These are phyloP conservation scores for Bimuria novae-zelandiae DNA, from an alignment of 2,329 filamentous ascomycete genomes.

Conservation along the genomic window DNA sequence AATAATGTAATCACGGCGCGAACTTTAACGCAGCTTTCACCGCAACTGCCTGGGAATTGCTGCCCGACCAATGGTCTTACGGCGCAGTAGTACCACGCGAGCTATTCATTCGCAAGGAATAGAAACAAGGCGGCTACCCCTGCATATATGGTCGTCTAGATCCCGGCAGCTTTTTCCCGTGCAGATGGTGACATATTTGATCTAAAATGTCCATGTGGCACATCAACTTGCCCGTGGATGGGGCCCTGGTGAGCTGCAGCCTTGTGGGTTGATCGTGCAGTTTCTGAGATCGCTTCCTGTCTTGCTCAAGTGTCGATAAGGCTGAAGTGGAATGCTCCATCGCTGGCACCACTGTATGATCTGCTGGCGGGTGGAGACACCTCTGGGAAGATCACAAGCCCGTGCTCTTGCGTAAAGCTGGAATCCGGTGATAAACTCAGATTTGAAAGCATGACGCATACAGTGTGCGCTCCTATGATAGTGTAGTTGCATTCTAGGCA, in stretches of 20 bases:
- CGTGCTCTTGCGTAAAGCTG: neutral
- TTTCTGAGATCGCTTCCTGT: neutral
- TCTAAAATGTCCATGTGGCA: neutral
- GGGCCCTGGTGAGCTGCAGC: neutral
- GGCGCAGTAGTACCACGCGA: slow-evolving; percentile 3
- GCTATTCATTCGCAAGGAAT: neutral
- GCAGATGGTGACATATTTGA: slow-evolving; percentile 3
- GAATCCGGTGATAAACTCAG: no score
- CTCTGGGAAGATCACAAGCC: neutral
- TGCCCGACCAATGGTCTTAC: neutral
- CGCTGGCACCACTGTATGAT: neutral
- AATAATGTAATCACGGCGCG: neutral
- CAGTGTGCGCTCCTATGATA: no score
- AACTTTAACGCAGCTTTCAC: neutral
- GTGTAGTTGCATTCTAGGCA: no score
- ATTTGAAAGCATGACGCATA: no score
- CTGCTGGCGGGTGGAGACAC: neutral
- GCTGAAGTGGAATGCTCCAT: neutral
- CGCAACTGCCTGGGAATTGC: neutral
- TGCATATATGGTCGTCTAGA: neutral
- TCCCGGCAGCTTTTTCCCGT: neutral
- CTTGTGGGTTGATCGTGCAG: neutral
- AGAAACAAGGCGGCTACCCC: slow-evolving; percentile 1
- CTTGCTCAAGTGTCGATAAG: neutral
- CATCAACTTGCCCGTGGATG: neutral